phyloP scores from a whole-genome alignment of 371 early-diverging fungal species.

The Mortierella sp. region DNA sequence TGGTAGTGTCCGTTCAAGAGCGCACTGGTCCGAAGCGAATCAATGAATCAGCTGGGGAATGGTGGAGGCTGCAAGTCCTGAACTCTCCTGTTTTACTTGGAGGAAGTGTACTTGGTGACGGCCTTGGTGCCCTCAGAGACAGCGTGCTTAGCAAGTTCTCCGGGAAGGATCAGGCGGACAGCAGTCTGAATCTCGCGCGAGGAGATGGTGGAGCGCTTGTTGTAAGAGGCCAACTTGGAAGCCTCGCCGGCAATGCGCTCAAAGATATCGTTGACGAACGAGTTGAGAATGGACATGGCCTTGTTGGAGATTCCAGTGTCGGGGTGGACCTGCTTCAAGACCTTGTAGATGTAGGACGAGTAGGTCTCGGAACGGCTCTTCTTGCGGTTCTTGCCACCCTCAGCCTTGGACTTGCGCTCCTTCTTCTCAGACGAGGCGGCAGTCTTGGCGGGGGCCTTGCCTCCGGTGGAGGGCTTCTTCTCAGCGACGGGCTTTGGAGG shows the following conservation, averaged over 20 bases:
- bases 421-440: slow-evolving; percentile 61
- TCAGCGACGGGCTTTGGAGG: slow-evolving; percentile 64
- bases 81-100: slow-evolving; percentile 62
- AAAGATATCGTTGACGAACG: slow-evolving; percentile 97
- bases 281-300: slow-evolving; percentile 98
- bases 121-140: slow-evolving; percentile 98
- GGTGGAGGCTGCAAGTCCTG: no score
- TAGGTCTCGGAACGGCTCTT: slow-evolving; percentile 88
- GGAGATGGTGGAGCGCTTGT: slow-evolving; percentile 94
- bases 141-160: slow-evolving; percentile 97
- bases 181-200: slow-evolving; percentile 96
- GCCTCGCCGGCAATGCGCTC: slow-evolving; percentile 93
- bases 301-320: slow-evolving; percentile 98
- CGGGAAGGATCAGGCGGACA: slow-evolving; percentile 93
- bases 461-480: slow-evolving; percentile 72
- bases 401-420: slow-evolving; percentile 60
- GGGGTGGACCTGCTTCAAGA: slow-evolving; percentile 97
- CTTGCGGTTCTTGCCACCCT: slow-evolving; percentile 72
- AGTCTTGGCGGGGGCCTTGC: slow-evolving; percentile 78
- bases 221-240: slow-evolving; percentile 92
- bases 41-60: no score
- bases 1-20: slow-evolving; percentile 22
- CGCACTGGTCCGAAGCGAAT: slow-evolving; percentile 5
- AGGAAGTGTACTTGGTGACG: slow-evolving; percentile 93
- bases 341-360: slow-evolving; percentile 96